Conservation (phyloP, 2,329 filamentous ascomycete species). For the Penicillium sp. region DNA sequence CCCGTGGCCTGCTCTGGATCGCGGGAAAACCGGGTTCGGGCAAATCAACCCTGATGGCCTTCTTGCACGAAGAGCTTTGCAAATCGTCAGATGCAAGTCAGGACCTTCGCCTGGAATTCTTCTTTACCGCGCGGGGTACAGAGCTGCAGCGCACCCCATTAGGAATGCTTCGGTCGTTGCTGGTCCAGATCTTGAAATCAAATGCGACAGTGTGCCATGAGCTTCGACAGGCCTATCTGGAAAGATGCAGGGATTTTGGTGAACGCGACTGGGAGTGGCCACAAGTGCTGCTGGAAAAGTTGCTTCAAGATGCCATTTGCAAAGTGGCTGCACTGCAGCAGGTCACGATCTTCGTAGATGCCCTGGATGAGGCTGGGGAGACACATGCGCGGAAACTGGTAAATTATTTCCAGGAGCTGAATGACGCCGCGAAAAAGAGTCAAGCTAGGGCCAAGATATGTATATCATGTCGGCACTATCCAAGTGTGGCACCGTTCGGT, state of each 20-base stretch:
- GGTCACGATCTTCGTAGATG: constrained; percentile 9
- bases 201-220: neutral
- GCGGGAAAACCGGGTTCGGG: constrained; percentile 20
- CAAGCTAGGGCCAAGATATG: neutral
- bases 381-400: constrained; percentile 3
- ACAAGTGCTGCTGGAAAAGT: neutral
- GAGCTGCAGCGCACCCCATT: constrained; percentile 11
- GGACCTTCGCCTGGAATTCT: constrained; percentile 11
- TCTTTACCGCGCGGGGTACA: constrained; percentile 12
- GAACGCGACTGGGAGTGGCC: neutral
- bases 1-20: constrained; percentile 15
- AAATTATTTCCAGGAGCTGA: constrained; percentile 5
- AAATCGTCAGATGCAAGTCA: neutral
- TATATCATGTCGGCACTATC: constrained; percentile 16
- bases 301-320: neutral
- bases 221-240: neutral
- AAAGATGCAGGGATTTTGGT: neutral
- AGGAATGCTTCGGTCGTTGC: constrained; percentile 14
- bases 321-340: neutral
- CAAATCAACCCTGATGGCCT: constrained; percentile 20
- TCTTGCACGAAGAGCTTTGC: constrained; percentile 6
- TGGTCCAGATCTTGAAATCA: constrained; percentile 11
- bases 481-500: constrained; percentile 1
- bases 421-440: neutral
- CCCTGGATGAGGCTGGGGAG: constrained; percentile 8